phyloP scores from a whole-genome alignment of 345 rosid genomes.

The Populus nigra region DNA sequence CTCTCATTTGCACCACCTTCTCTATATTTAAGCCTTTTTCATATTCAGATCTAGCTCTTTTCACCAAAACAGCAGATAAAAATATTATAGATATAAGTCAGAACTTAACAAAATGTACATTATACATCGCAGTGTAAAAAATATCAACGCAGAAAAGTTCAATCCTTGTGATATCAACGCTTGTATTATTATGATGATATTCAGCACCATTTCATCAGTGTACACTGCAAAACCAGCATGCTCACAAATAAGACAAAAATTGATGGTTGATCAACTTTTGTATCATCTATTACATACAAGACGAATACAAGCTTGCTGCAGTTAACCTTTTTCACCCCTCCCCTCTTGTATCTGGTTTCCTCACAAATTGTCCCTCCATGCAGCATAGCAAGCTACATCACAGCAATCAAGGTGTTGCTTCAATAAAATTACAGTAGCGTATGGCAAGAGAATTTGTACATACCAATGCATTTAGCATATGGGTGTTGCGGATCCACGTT shows the following conservation, averaged over 20 bases:
- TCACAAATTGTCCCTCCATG: background rate
- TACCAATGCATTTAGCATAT: background rate
- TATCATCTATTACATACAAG: background rate
- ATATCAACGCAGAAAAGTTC: background rate
- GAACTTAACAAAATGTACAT: background rate
- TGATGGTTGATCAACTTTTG: background rate
- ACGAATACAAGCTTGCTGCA: background rate
- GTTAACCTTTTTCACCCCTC: background rate
- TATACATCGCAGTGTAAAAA: background rate
- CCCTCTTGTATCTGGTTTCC: background rate
- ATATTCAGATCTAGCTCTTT: slow-evolving; percentile 56
- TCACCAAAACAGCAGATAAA: slow-evolving; percentile 10
- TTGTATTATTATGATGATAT: background rate
- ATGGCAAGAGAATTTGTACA: background rate
- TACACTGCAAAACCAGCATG: background rate
- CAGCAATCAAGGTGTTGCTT: background rate
- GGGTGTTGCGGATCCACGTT: too few species aligned
- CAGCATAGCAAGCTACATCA: background rate
- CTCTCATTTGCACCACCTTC: slow-evolving; percentile 57
- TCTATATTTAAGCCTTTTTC: slow-evolving; percentile 70
- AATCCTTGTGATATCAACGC: background rate
- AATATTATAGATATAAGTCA: slow-evolving; percentile 1
- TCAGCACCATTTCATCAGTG: background rate
- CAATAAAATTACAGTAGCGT: background rate
- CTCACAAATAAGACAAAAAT: background rate